Evolutionary conservation across 345 rosid genomes (phyloP), one percentile per base, ranked within the genome.

Genomic region (Eucalyptus erythrocorys): DNA sequence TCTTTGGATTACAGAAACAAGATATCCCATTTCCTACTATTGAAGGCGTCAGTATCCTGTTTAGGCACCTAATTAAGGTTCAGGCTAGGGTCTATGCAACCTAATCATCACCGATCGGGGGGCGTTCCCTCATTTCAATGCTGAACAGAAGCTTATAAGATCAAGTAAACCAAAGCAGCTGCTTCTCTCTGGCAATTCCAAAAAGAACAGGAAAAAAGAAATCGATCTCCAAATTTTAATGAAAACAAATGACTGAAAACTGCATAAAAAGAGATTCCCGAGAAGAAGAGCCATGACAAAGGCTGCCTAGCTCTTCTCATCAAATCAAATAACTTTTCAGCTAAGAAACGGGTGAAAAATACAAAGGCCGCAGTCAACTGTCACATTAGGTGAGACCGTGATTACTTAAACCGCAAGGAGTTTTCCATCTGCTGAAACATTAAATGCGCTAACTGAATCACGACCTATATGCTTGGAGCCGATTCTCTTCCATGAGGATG

Each of bases 341-440:
- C 48, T 61, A 37, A 34, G 8, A 84, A 37, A 80, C 10, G 13
- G 50, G 13, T 48, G 43, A 40, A 3, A 11, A 27, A 81, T 37
- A 48, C 27, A 6, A 53, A 4, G 51, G 87, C 79, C n/a, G 43
- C 80, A 16, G 49, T n/a, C 86, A 49, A 42, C 50, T 87, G 40
- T 48, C 87, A 57, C 79, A 27, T 88, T 42, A 42, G 61, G 4
- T 84, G 49, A 85, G 85, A 48, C 64, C 6, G 47, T 66, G 76
- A 81, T 50, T 34, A 82, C 64, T 89, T 92, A 98, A 99, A 97
- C 42, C 61, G 97, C 99, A 85, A 97, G 95, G 85, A 96, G 92
- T 88, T 93, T 95, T 86, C 99, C 99, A 90, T 97, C 96, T 68
- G 94, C 89, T 87, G 99, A 98, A 91, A 97, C 94, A 94, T 94